Evolutionary conservation across 2,329 filamentous ascomycete species (phyloP), one percentile per base, ranked within the genome.

Genomic region (Colletotrichum salicis): DNA sequence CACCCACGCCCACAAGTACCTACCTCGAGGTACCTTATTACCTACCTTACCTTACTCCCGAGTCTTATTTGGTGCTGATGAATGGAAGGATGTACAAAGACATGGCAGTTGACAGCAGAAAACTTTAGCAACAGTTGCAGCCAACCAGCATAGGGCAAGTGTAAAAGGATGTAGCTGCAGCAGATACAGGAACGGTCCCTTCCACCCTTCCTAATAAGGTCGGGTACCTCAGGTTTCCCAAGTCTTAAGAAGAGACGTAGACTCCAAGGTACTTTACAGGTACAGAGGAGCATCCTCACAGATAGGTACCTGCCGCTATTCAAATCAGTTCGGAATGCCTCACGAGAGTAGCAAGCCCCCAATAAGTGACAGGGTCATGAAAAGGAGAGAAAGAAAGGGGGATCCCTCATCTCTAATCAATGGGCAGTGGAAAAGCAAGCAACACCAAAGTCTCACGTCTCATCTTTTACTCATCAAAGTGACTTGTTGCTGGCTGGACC

Each of bases 401-500:
- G 27, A 19, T 31, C 19, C 57, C n/a, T 37, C 33, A 27, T 45
- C n/a, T 41, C 24, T 52, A 19, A 19, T 68, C 64, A 41, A 51
- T 15, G 37, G 29, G 67, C 51, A 37, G 37, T 19, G 37, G 24
- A 56, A n/a, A 41, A 52, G 52, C 51, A 22, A 33, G 37, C n/a
- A 31, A 62, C 19, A 35, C 29, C 35, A 31, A 45, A 60, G 22
- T 33, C 27, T 29, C 60, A 27, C 41, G 41, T 62, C 59, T 62
- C 59, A 48, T 27, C 59, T 33, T 52, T 24, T 24, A 4, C 29
- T 51, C 29, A 7, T 35, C 59, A 11, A 35, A 24, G n/a, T 62
- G 45, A 41, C 33, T 62, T 51, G 58, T 24, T 62, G n/a, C n/a
- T n/a, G n/a, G 59, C n/a, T 52, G 45, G n/a, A 48, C 41, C 19